These are phyloP conservation scores for Athelia sp. DNA, from an alignment of 1,284 basidiomycete species.

Conservation along the genomic window DNA sequence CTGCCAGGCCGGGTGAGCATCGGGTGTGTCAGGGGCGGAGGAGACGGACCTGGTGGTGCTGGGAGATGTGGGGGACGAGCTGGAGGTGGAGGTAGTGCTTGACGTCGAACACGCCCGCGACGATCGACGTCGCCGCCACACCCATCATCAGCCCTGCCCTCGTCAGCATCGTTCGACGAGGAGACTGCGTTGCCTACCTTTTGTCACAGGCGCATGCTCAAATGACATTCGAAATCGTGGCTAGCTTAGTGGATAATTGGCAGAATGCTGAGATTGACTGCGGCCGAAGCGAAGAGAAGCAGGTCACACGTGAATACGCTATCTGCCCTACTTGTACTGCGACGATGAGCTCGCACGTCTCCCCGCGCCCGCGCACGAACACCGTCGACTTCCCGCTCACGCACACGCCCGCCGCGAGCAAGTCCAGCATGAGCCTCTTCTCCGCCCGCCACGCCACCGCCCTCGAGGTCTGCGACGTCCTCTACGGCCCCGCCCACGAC, in stretches of 20 bases:
- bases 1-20: slow-evolving; percentile 31
- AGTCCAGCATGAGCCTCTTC: slow-evolving; percentile 31
- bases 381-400: slow-evolving; percentile 1
- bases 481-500: slow-evolving; percentile 46
- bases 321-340: no score
- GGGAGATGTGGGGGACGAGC: slow-evolving; percentile 68
- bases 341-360: no score
- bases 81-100: slow-evolving; percentile 88
- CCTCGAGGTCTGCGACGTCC: slow-evolving; percentile 60
- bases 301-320: no score
- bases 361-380: no score
- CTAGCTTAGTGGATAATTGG: no score
- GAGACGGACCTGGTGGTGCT: slow-evolving; percentile 60
- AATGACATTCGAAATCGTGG: no score
- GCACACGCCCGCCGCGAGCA: no score
- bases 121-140: slow-evolving; percentile 63
- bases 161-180: no score
- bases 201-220: slow-evolving; percentile 73
- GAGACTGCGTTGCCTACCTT: no score
- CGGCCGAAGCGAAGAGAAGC: no score
- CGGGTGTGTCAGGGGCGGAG: slow-evolving; percentile 6
- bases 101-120: slow-evolving; percentile 74
- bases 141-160: slow-evolving; percentile 72
- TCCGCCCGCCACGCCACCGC: slow-evolving; percentile 47
- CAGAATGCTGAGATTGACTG: no score